phyloP scores from a whole-genome alignment of 305 asterid genomes.

The Fraxinus latifolia region DNA sequence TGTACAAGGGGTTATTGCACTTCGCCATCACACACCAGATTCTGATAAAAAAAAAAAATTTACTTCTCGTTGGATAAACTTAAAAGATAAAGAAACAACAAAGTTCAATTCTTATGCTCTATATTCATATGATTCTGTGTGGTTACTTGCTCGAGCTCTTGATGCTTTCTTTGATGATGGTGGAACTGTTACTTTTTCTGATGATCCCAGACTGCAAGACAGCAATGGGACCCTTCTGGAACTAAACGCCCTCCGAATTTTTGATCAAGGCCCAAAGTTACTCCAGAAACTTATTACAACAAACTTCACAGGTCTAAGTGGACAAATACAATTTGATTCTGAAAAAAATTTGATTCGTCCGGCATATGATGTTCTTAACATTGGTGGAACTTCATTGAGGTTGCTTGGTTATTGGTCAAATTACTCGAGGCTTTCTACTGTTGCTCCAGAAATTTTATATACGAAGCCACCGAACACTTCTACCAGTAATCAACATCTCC shows the following conservation, averaged over 20 bases:
- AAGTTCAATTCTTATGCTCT: constrained; percentile 72
- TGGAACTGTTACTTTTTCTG: constrained; percentile 58
- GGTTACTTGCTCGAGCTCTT: constrained; percentile 84
- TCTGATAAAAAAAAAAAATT: constrained; percentile 51
- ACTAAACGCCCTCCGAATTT: constrained; percentile 52
- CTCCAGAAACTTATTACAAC: constrained; percentile 44
- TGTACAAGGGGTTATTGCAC: constrained; percentile 69
- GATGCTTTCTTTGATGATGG: constrained; percentile 46
- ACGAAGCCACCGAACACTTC: constrained; percentile 49
- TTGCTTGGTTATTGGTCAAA: constrained; percentile 85
- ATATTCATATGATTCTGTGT: constrained; percentile 80
- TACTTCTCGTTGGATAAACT: constrained; percentile 48
- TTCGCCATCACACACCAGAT: constrained; percentile 73
- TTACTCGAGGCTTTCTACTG: constrained; percentile 59
- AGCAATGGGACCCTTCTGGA: constrained; percentile 37
- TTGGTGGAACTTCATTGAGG: constrained; percentile 54
- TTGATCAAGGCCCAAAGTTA: constrained; percentile 61
- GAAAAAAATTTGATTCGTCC: constrained; percentile 65
- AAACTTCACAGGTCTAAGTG: constrained; percentile 69
- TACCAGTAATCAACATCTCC: constrained; percentile 43
- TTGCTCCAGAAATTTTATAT: constrained; percentile 55
- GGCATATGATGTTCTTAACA: constrained; percentile 68
- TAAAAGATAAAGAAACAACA: constrained; percentile 33
- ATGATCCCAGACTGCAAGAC: constrained; percentile 46
- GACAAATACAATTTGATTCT: constrained; percentile 56